Evolutionary conservation across 257 asterid species (phyloP).

Genomic region (Solanum megistacrolobum): DNA sequence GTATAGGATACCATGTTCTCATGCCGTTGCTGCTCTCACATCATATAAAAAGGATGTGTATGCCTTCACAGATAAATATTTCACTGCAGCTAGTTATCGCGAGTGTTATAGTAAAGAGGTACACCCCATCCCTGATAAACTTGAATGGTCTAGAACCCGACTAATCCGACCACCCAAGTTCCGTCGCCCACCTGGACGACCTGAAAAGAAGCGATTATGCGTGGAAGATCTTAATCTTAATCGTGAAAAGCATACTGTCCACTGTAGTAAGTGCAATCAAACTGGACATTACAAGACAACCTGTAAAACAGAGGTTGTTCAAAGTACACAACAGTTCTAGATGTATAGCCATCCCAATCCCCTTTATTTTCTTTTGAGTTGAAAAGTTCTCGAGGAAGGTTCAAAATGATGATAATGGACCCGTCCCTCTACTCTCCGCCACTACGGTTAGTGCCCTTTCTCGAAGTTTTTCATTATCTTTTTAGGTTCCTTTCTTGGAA

Average conservation of each 20-base stretch:
- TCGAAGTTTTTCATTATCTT: background rate
- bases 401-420: background rate
- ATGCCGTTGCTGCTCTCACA: slow-evolving; percentile 55
- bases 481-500: background rate
- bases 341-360: background rate
- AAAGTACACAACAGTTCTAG: slow-evolving; percentile 29
- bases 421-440: background rate
- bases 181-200: slow-evolving; percentile 68
- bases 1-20: slow-evolving; percentile 65
- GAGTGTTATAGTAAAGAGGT: slow-evolving; percentile 39
- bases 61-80: slow-evolving; percentile 37
- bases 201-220: slow-evolving; percentile 61
- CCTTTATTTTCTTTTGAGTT: background rate
- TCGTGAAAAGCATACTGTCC: slow-evolving; percentile 68
- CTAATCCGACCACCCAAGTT: slow-evolving; percentile 63
- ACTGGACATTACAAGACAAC: slow-evolving; percentile 73
- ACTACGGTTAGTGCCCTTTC: background rate
- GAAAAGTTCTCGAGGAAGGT: background rate
- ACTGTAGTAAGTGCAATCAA: slow-evolving; percentile 56
- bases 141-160: slow-evolving; percentile 39
- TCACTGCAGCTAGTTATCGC: slow-evolving; percentile 34
- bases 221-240: slow-evolving; percentile 47
- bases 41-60: slow-evolving; percentile 47
- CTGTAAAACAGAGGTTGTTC: slow-evolving; percentile 39
- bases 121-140: slow-evolving; percentile 34